Base-by-base conservation (phyloP, 2,329 filamentous ascomycete genomes). In the Alternaria arborescens region DNA sequence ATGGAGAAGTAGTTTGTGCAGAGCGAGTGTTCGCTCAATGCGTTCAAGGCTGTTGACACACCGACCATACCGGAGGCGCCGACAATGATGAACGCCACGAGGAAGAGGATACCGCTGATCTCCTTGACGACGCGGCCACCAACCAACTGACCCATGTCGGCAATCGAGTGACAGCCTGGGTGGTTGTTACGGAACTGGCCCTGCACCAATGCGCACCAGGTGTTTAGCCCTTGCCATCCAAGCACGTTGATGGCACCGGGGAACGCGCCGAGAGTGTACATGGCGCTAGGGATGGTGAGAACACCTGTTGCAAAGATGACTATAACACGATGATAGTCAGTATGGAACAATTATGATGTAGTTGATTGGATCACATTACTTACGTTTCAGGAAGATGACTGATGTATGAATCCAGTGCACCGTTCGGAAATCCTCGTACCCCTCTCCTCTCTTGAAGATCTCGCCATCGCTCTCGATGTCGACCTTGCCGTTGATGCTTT, bases 1-100 rank as follows among this genome's bases (percentile, higher is more conserved):
- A 88, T 80, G 11, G 83, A 82, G 74, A 84, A 89, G 77, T 82
- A 86, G 36, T 87, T 86, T 0, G 87, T 88, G 71, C 88, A 90
- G 7, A 84, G 77, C 3, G 83, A 83, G 66, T 89, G 87, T 36
- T 81, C 79, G 0, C 86, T 88, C 2, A 90, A 79, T 0, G 87
- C 85, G 65, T 90, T 90, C 46, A 89, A 78, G 0, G 82, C 87
- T 0, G 85, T 85, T 0, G 86, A 86, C 1, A 87, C 82, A 10
- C 86, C 86, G 11, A 89, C 81, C 59, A 89, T 87, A 6, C 87
- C 86, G 0, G 84, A 85, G 1, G 83, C 86, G 6, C 82, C 81
- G 36, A 84, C 83, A 14, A 89, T 83, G 41, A 87, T 80, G 60
- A 86, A 88, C 4, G 84, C 85, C 7, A 88, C 74, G 16, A 88